Evolutionary conservation across 2,329 filamentous ascomycete species (phyloP), one percentile per base, ranked within the genome.

Genomic region (Microsporum ferrugineum): DNA sequence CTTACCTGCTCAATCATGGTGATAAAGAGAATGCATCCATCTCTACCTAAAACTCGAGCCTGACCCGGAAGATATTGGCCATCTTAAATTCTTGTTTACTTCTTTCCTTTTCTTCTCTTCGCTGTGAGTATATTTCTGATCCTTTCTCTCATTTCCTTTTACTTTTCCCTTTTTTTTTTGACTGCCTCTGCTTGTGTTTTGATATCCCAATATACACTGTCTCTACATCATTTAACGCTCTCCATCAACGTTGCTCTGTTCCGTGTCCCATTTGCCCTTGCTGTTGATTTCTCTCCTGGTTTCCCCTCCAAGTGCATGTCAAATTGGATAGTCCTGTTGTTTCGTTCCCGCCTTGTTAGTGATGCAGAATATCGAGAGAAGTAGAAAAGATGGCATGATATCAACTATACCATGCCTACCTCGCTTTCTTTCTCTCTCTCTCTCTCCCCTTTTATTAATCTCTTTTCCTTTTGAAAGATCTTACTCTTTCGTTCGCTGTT

Each of bases 61-160:
- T 53, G 10, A 47, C 5, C 43, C 23, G 45, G 45, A 49, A 55
- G 33, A 55, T 55, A 55, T n/a, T 33, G 8, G 34, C 4, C 31
- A 17, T 55, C 29, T 31, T 53, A 31, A 27, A 49, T 27, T 61
- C 39, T 45, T 27, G 17, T 27, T n/a, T 57, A 47, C 47, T 57
- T 34, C 17, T 36, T 58, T 36, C 39, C 57, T 49, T 45, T 38
- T 57, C 36, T 58, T 34, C 33, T 56, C 49, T 58, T 58, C 38
- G 12, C 7, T 58, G n/a, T 38, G 29, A 55, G 29, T 60, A 36
- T 45, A 51, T 55, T 51, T n/a, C 49, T 59, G n/a, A 17, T 27
- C 43, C 45, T 43, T 29, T 38, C 29, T 41, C 53, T 38, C 33
- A 38, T 39, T 33, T 31, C 10, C 41, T 34, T 39, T 38, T 43